Percentiles rank a stretch among this genome's conserved stretches.
These are phyloP conservation scores for Pseudevernia furfuracea DNA, from an alignment of 495 filamentous ascomycete species.

Conservation along the genomic window DNA sequence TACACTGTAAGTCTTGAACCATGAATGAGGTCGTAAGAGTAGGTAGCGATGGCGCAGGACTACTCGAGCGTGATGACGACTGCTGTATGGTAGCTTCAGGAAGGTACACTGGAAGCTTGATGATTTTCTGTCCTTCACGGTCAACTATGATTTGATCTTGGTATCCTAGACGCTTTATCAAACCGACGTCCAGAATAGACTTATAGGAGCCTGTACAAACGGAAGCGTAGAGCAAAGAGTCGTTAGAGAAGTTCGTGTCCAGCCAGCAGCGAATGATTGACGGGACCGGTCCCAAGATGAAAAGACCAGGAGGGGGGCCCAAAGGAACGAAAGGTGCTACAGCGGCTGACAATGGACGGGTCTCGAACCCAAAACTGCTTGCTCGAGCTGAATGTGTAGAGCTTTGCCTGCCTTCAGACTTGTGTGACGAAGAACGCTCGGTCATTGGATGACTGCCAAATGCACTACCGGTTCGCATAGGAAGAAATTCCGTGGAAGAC, in stretches of 20 bases:
- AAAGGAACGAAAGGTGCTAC: conserved; percentile 57
- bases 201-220: conserved; percentile 87
- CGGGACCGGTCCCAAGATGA: conserved; percentile 76
- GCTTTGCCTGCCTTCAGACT: conserved; percentile 93
- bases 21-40: conserved; percentile 69
- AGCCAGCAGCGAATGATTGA: conserved; percentile 96
- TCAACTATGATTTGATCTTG: conserved; percentile 57
- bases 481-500: conserved; percentile 70
- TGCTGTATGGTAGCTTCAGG: conserved; percentile 81
- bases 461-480: conserved; percentile 68
- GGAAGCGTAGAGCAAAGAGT: conserved; percentile 80
- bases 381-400: conserved; percentile 70
- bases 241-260: conserved; percentile 74
- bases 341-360: conserved; percentile 56
- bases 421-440: conserved; percentile 86
- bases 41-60: conserved; percentile 73
- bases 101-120: conserved; percentile 76
- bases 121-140: conserved; percentile 51
- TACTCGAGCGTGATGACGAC: conserved; percentile 61
- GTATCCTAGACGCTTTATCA: conserved; percentile 65
- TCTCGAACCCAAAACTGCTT: conserved; percentile 76
- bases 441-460: conserved; percentile 76
- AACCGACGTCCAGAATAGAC: conserved; percentile 64
- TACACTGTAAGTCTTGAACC: conserved; percentile 49
- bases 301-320: conserved; percentile 73